Base-by-base conservation (phyloP, 352 stramenopile genomes). In the Peronospora destructor region DNA sequence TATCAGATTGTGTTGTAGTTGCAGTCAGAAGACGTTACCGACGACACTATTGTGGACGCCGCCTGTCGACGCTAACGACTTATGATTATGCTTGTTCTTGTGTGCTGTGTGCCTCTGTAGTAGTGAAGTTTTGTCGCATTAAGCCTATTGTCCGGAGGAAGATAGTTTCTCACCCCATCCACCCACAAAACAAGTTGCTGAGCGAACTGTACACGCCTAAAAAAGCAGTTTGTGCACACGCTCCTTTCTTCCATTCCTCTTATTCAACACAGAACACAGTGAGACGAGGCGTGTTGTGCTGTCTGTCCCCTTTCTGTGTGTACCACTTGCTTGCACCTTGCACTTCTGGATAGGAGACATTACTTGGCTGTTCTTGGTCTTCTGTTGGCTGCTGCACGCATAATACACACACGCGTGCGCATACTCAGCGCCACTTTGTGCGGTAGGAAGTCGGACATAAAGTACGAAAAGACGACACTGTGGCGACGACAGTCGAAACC, bases 401-500 rank as follows among this genome's bases (percentile, higher is more conserved):
- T 23, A 35, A 17, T 28, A 30, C 17, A 4, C 48, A 48, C 45
- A 33, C 33, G 33, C n/a, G 19, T 13, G 28, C 12, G 7, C 51
- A 32, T 32, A 19, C 55, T 26, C 41, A 50, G 17, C 49, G 39
- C 38, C 29, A 12, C 37, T 33, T 49, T 28, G 64, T 64, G 51
- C 38, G 66, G 65, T 71, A 61, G 46, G 57, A 68, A 57, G 59
- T 65, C 50, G 16, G 23, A 49, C 40, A 36, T 30, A 23, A 68
- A 66, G 55, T 64, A 73, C 67, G 69, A 61, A 69, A 61, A 61
- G 48, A 61, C 48, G 57, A 39, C 53, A 72, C 41, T 58, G 62
- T 70, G 67, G 73, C 62, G 69, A 71, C 69, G 56, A 70, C 66
- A 71, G 53, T 59, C 55, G 51, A 62, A 30, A 53, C 46, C 16